Base-by-base conservation (phyloP, 352 stramenopile genomes). In the Phytophthora niederhauseri region DNA sequence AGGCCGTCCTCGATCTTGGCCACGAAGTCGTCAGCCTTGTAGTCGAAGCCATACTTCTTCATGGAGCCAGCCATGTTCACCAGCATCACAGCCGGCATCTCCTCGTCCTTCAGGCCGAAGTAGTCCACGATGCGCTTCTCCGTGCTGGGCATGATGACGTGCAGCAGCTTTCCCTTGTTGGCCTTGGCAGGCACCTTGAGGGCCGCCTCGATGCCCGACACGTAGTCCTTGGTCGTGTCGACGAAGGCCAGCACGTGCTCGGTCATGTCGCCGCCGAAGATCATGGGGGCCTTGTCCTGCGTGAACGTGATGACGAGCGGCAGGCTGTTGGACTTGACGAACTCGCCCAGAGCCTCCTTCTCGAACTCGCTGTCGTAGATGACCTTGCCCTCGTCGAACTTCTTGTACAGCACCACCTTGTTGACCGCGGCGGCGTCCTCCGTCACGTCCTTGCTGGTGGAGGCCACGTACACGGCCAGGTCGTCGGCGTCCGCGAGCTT, bases 121-220 rank as follows among this genome's bases (percentile, higher is more conserved):
- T 97, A 98, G 50, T 98, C 92, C 36, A 98, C 76, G 30, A 99
- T 93, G 51, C 92, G 92, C 43, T 84, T 85, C 80, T 99, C 93
- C 20, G 84, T 90, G 64, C 80, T 76, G 50, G 88, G 88, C 61
- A 98, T 89, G 58, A 96, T 76, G 15, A 98, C 87, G 80, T 97
- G 90, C 50, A 98, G 75, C 58, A 96, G 72, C 73, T 97, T 93
- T 72, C 92, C 91, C 87, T 95, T 95, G 81, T 89, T 90, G 51
- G 77, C 81, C 66, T 85, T 73, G 45, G 90, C 89, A 22, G 82
- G 73, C 31, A 64, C 62, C 76, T 92, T 89, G 30, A 95, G 68
- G 26, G 80, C 81, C 56, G 77, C 64, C 62, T 92, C 76, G 19
- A 92, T 57, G 22, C 73, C 73, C 20, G 82, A 53, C 48, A 90